Percentiles rank a stretch among this genome's conserved stretches.
Conservation (phyloP, 2,329 filamentous ascomycete genomes). For the Rhynchosporium agropyri region DNA sequence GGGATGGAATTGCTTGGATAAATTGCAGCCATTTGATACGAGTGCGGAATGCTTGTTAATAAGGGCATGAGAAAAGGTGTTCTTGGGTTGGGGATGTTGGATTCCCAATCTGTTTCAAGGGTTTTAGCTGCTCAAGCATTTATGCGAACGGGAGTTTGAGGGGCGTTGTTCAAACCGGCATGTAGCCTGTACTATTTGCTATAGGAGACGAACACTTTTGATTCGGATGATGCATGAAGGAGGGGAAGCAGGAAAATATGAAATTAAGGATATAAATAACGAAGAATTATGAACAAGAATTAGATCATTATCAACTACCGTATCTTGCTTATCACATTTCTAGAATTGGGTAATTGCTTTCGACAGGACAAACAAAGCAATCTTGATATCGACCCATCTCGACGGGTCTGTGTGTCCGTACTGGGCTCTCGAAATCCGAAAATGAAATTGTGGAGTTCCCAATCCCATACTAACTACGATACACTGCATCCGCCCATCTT, state of each 20-base stretch:
- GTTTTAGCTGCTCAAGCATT: constrained; percentile 3
- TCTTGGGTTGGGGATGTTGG: constrained; percentile 7
- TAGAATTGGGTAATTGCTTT: too few relatives aligned
- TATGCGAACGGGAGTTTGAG: not conserved
- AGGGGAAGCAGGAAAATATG: constrained; percentile 5
- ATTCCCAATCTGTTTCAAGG: not conserved
- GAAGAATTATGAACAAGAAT: not conserved
- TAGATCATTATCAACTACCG: not conserved
- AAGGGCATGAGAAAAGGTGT: constrained; percentile 8
- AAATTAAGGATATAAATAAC: not conserved
- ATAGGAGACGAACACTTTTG: not conserved
- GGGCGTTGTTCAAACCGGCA: constrained; percentile 3
- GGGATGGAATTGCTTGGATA: not conserved
- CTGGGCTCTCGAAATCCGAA: too few relatives aligned
- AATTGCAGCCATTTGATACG: not conserved
- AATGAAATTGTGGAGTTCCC: too few relatives aligned
- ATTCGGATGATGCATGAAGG: not conserved
- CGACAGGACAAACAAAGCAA: too few relatives aligned
- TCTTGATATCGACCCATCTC: too few relatives aligned
- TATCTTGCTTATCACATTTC: too few relatives aligned
- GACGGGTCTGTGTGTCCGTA: too few relatives aligned
- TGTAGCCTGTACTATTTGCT: not conserved
- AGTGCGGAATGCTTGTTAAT: not conserved
- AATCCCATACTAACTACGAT: too few relatives aligned
- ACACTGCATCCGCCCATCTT: not conserved